These are phyloP conservation scores for Pythium volutum DNA, from an alignment of 352 stramenopile genomes.

Conservation along the genomic window DNA sequence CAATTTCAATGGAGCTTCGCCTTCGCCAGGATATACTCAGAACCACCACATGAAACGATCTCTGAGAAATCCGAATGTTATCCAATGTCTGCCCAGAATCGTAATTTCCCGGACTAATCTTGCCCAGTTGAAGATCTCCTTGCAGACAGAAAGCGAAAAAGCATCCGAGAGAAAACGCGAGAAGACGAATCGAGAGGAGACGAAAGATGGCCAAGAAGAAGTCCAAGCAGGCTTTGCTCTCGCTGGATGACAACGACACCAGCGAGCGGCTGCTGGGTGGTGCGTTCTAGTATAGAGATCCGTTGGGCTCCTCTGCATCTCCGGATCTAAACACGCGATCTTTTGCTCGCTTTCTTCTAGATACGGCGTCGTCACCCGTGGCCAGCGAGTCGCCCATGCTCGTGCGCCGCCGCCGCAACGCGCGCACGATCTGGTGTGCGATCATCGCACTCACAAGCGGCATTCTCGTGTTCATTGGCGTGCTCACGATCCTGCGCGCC, in stretches of 20 bases:
- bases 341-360: slow-evolving; percentile 8
- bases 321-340: not conserved
- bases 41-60: not conserved
- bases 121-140: slow-evolving; percentile 19
- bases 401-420: slow-evolving; percentile 57
- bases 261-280: slow-evolving; percentile 50
- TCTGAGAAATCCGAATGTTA: slow-evolving; percentile 9
- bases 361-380: slow-evolving; percentile 4
- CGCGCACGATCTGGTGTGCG: slow-evolving; percentile 74
- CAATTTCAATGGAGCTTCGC: no score
- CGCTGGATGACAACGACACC: slow-evolving; percentile 38
- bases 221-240: slow-evolving; percentile 62
- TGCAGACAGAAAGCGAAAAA: not conserved
- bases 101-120: slow-evolving; percentile 6
- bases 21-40: not conserved
- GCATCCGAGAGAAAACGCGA: not conserved
- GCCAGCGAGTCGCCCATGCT: slow-evolving; percentile 31
- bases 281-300: slow-evolving; percentile 20
- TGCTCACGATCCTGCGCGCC: slow-evolving; percentile 78
- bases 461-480: slow-evolving; percentile 77
- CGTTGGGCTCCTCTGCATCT: no score
- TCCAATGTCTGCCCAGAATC: not conserved
- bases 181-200: not conserved
- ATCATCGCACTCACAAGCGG: slow-evolving; percentile 75
- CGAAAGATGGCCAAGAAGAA: slow-evolving; percentile 31